Base-by-base conservation (phyloP, 2,329 filamentous ascomycete genomes). In the Metarhizium humberi region DNA sequence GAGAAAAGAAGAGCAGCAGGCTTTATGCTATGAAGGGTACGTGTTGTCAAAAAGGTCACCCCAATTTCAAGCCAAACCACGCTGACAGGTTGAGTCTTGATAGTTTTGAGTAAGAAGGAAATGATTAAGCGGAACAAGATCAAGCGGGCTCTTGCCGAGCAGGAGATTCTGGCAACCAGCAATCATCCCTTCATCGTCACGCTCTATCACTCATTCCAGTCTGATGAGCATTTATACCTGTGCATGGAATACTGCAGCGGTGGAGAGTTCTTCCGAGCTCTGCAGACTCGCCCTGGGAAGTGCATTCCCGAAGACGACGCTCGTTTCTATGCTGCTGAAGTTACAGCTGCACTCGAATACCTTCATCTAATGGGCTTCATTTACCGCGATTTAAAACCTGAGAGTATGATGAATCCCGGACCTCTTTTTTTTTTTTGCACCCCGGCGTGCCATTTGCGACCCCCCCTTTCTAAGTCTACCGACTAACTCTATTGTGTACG, bases 111-210 rank as follows among this genome's bases (percentile, higher is more conserved):
- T 80, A 99, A 99, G 75, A 96, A 97, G 78, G 94, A 99, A 73
- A 99, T 99, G 94, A 99, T 99, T 73, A 99, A 99, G 78, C 88
- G 94, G 56, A 99, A 99, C 79, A 99, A 99, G 81, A 99, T 99
- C 76, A 99, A 99, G 81, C 85, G 94, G 68, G 94, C 94, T 14
- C 79, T 99, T 63, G 94, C 94, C 42, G 94, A 99, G 74, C 94
- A 97, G 70, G 94, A 99, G 72, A 99, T 99, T 61, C 78, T 99
- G 54, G 94, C 94, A 8, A 99, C 94, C 46, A 97, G 92, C 78
- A 99, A 99, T 65, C 94, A 99, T 66, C 94, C 94, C 0, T 99
- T 99, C 71, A 99, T 99, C 68, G 94, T 99, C 59, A 99, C 94
- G 0, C 78, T 99, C 3, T 99, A 97, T 70, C 94, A 99, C 74